phyloP scores from a whole-genome alignment of 2,329 filamentous ascomycete genomes.

The Fusarium subglutinans region DNA sequence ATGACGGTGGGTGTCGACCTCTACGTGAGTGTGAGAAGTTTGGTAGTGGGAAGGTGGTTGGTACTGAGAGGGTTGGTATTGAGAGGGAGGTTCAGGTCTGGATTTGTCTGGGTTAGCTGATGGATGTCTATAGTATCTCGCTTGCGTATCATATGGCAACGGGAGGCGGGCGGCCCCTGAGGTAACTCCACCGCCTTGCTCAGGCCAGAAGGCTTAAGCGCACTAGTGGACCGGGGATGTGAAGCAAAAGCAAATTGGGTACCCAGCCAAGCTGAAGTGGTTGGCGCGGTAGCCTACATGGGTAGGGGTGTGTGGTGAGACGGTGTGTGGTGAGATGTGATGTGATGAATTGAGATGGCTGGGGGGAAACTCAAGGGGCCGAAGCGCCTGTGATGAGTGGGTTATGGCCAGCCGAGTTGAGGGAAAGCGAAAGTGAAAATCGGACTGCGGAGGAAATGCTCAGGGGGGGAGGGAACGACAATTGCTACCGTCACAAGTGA shows the following conservation, averaged over 20 bases:
- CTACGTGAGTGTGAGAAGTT: constrained; percentile 67
- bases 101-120: constrained; percentile 44
- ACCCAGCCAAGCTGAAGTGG: constrained; percentile 36
- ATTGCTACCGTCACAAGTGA: constrained; percentile 20
- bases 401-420: constrained; percentile 29
- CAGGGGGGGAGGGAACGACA: constrained; percentile 15
- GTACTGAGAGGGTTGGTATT: constrained; percentile 54
- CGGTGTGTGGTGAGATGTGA: constrained; percentile 28
- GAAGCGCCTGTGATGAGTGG: constrained; percentile 38
- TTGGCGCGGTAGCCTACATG: constrained; percentile 25
- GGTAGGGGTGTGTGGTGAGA: constrained; percentile 32
- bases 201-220: constrained; percentile 37
- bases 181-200: constrained; percentile 37
- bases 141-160: constrained; percentile 47
- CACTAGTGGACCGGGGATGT: constrained; percentile 31
- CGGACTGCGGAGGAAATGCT: constrained; percentile 10
- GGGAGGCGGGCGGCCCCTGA: constrained; percentile 40
- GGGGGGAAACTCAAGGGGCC: constrained; percentile 25
- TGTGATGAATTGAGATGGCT: constrained; percentile 34
- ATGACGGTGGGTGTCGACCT: constrained; percentile 66
- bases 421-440: constrained; percentile 17
- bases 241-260: constrained; percentile 41
- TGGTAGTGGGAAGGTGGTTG: constrained; percentile 58
- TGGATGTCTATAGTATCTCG: constrained; percentile 42
- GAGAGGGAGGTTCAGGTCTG: constrained; percentile 50